These are phyloP conservation scores for Solanum pinnatisectum DNA, from an alignment of 257 asterid genomes.

Conservation along the genomic window DNA sequence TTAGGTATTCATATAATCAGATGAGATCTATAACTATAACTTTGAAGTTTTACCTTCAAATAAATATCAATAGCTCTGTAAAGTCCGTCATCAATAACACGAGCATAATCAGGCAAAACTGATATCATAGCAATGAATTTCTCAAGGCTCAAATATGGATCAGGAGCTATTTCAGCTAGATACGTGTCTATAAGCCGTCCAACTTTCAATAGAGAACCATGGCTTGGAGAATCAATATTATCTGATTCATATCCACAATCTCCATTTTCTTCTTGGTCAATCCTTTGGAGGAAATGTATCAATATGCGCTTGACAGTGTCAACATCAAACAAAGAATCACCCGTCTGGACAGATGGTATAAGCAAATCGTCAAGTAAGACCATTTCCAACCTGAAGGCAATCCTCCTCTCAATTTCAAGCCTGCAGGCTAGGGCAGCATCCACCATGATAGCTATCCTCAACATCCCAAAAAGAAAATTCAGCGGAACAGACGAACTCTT, in stretches of 20 bases:
- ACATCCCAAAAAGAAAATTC: slow-evolving; percentile 49
- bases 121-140: slow-evolving; percentile 45
- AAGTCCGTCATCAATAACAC: slow-evolving; percentile 54
- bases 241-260: slow-evolving; percentile 53
- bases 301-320: slow-evolving; percentile 46
- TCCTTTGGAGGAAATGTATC: slow-evolving; percentile 43
- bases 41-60: slow-evolving; percentile 38
- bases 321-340: slow-evolving; percentile 48
- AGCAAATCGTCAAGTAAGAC: slow-evolving; percentile 53
- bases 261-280: slow-evolving; percentile 45
- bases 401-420: slow-evolving; percentile 49
- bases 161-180: slow-evolving; percentile 63
- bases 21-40: not conserved
- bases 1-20: not conserved
- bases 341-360: slow-evolving; percentile 40
- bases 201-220: slow-evolving; percentile 48
- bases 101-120: slow-evolving; percentile 63
- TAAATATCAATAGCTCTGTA: slow-evolving; percentile 61
- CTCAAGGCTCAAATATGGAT: slow-evolving; percentile 48
- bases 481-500: slow-evolving; percentile 37
- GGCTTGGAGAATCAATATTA: slow-evolving; percentile 39
- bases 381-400: slow-evolving; percentile 41
- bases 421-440: slow-evolving; percentile 37
- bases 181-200: slow-evolving; percentile 52
- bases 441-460: slow-evolving; percentile 47